Percentiles rank a stretch among this genome's conserved stretches.
phyloP scores from a whole-genome alignment of 176 grass and related monocot species.

The Otatea glauca region DNA sequence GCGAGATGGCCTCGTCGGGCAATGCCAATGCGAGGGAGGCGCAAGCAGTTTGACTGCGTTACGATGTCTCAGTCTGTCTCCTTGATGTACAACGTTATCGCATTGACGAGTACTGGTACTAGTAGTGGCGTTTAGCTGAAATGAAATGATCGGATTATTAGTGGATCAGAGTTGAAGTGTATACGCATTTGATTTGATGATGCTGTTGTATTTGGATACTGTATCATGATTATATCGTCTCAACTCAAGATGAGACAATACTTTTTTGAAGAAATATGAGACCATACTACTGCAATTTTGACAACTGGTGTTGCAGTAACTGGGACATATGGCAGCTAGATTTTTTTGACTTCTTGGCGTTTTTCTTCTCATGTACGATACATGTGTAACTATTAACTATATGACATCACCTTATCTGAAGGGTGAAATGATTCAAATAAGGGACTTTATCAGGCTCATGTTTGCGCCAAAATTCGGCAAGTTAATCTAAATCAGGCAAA shows the following conservation, averaged over 20 bases:
- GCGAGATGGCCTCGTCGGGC: neutral
- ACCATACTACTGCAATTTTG: neutral
- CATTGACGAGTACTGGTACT: neutral
- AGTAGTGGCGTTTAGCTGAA: constrained; percentile 1
- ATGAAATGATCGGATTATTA: constrained; percentile 38
- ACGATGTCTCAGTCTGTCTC: neutral
- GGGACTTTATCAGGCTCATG: too few relatives aligned
- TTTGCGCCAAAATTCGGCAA: too few relatives aligned
- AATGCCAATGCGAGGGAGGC: constrained; percentile 37
- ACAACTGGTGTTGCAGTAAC: neutral
- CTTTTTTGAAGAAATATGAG: neutral
- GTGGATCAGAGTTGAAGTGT: constrained; percentile 28
- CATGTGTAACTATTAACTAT: too few relatives aligned
- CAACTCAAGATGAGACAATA: neutral
- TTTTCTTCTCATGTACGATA: neutral
- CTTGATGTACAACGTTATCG: neutral
- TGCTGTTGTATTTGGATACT: neutral
- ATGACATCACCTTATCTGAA: too few relatives aligned
- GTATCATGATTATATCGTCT: neutral
- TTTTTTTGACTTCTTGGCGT: neutral
- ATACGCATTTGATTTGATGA: neutral
- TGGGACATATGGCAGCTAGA: neutral
- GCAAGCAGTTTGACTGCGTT: constrained; percentile 31
- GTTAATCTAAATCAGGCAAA: too few relatives aligned
- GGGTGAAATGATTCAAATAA: too few relatives aligned